A percentile compares a stretch with the other conserved stretches of the same genome.
Conservation (phyloP, 441 rosid species). For the Pelargonium citronellum region DNA sequence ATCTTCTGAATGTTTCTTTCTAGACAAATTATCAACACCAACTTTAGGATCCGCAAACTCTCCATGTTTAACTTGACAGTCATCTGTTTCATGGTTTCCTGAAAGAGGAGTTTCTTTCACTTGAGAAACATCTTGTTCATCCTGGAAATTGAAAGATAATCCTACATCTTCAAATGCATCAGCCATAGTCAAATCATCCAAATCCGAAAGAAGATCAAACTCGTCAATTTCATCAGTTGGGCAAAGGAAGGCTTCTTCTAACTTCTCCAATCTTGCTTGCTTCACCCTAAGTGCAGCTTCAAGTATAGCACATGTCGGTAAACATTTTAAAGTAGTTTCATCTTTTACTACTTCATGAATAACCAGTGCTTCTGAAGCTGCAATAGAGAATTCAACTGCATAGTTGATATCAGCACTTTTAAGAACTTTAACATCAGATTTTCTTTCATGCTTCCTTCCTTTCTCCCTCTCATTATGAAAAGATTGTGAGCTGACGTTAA, state of each 20-base stretch:
- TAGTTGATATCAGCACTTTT: slow-evolving; percentile 32
- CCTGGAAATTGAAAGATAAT: slow-evolving; percentile 23
- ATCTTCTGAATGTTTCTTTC: slow-evolving; percentile 7
- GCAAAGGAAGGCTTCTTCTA: slow-evolving; percentile 23
- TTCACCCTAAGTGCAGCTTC: slow-evolving; percentile 57
- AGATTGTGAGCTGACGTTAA: slow-evolving; percentile 12
- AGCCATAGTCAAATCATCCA: slow-evolving; percentile 41
- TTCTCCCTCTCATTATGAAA: slow-evolving; percentile 5
- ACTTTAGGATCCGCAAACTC: slow-evolving; percentile 17
- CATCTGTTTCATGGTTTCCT: slow-evolving; percentile 21
- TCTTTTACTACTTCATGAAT: slow-evolving; percentile 44
- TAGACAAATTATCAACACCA: background rate
- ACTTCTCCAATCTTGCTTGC: slow-evolving; percentile 47
- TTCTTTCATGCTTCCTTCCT: slow-evolving; percentile 14
- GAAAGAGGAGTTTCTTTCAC: slow-evolving; percentile 43
- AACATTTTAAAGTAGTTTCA: slow-evolving; percentile 29
- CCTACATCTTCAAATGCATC: slow-evolving; percentile 57
- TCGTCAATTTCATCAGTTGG: slow-evolving; percentile 29
- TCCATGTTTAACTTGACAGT: slow-evolving; percentile 18
- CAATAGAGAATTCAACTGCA: slow-evolving; percentile 52
- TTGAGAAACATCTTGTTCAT: slow-evolving; percentile 34
- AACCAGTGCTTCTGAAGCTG: slow-evolving; percentile 63
- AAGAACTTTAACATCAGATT: slow-evolving; percentile 18
- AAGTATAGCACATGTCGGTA: slow-evolving; percentile 40
- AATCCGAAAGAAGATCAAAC: slow-evolving; percentile 32